Base-by-base conservation (phyloP, 148 eudicot species). In the Rhododendron simsii region DNA sequence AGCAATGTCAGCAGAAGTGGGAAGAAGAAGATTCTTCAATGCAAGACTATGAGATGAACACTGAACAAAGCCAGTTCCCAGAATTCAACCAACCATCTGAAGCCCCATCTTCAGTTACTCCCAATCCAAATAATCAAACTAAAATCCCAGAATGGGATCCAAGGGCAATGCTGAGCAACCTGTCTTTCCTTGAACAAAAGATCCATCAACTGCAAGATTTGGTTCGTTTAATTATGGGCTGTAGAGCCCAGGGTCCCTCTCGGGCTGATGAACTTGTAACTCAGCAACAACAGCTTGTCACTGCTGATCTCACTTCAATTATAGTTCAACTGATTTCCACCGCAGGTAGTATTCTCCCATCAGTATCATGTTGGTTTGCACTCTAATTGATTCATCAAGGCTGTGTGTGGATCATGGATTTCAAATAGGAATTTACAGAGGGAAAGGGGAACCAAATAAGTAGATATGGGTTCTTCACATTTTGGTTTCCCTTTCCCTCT, bases 181-280 rank as follows among this genome's bases (percentile, higher is more conserved):
- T 96, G 86, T 92, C 98, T 7, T 90, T 96, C 87, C 84, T 96
- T 76, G 99, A 96, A 85, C 91, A 95, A 50, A 96, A 96, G 87
- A 93, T 96, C 73, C 99, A 96, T 85, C 98, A 95, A 87, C 94
- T 96, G n/a, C 98, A 94, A 85, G 94, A 95, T 85, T 89, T 96
- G 87, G 93, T 96, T 33, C 93, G 91, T 75, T 45, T 93, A 84
- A 91, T 94, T 35, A 91, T 87, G 50, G 89, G 84, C 35, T 90
- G 91, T 67, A 89, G 91, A 78, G 84, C 89, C 80, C 96, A 92
- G 84, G 89, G 69, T 57, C 63, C 81, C 1, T 86, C 83, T 59
- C 89, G 74, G 81, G 81, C 94, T 18, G 90, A 94, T 48, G 95
- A 93, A 75, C 93, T 94, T 85, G 86, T 91, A 80, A 80, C 87